A percentile compares a stretch with the other conserved stretches of the same genome.
Evolutionary conservation across 192 early-diverging fungal genomes (phyloP).

Genomic region (Radiomyces spectabilis): DNA sequence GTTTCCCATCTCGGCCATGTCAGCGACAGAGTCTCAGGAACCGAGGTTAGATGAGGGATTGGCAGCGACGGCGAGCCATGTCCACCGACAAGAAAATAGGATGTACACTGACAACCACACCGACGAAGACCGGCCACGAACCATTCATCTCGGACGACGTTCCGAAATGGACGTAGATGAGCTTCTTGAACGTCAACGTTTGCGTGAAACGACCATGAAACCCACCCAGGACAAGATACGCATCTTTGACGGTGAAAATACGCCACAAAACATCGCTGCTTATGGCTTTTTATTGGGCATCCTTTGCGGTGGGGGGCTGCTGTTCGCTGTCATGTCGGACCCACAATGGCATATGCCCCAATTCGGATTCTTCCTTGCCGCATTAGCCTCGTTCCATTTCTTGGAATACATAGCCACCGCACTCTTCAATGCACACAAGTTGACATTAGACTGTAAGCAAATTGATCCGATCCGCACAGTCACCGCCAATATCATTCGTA

Average conservation of each 20-base stretch:
- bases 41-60: too few species aligned
- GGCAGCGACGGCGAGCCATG: too few species aligned
- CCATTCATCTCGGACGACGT: too few species aligned
- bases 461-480: neutral
- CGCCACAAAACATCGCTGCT: conserved; percentile 75
- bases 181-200: too few species aligned
- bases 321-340: conserved; percentile 24
- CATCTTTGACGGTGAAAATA: conserved; percentile 57
- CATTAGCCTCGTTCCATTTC: conserved; percentile 72
- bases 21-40: too few species aligned
- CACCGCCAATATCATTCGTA: neutral
- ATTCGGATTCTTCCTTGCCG: conserved; percentile 60
- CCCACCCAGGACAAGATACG: conserved; percentile 30
- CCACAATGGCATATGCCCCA: conserved; percentile 30
- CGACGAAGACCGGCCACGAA: too few species aligned
- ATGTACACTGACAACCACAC: too few species aligned
- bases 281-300: conserved; percentile 68
- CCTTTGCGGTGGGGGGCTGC: conserved; percentile 46
- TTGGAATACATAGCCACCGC: conserved; percentile 86
- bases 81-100: too few species aligned
- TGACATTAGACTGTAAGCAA: conserved; percentile 68
- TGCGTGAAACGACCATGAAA: too few species aligned
- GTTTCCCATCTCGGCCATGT: too few species aligned
- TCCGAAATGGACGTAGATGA: too few species aligned
- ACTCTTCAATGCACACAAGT: conserved; percentile 61